Evolutionary conservation across 306 rosid genomes (phyloP), one percentile per base, ranked within the genome.

Genomic region (Castanea crenata): DNA sequence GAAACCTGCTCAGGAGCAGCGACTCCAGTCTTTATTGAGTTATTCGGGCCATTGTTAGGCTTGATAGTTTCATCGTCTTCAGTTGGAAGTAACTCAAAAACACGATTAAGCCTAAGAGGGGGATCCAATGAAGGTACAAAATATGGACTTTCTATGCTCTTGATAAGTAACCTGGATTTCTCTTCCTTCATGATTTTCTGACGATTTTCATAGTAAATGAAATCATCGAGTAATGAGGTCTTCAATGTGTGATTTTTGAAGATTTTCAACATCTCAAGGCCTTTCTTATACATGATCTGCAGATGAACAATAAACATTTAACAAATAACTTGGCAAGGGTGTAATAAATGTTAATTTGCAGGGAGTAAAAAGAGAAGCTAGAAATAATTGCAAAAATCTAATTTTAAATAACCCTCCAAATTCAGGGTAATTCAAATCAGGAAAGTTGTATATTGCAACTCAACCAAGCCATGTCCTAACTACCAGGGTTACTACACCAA

Each of bases 191-290:
- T 87, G 71, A 94, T 85, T 89, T 88, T 94, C 83, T 94, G 94
- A 56, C 98, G 98, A 75, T 90, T 86, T 89, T 94, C 98, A 74
- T 94, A 91, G 79, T 94, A 94, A 72, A 91, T 80, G 20, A 94
- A 91, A 78, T 94, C 98, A 57, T 94, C 98, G 21, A 92, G 94
- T 83, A 94, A 85, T 74, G 97, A 94, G 41, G 94, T 91, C 94
- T 88, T 94, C 86, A 87, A 20, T n/a, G 84, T 23, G 64, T 91
- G 90, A 55, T 78, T 90, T 86, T 91, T 94, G 88, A 94, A 92
- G 54, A 91, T 84, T 76, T 87, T 94, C 81, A 94, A 81, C 93
- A 94, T 91, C 83, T 92, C 98, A 84, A 86, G 80, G 72, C 97
- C 98, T 78, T 91, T 92, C 82, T 74, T 85, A 79, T 69, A 87